Percentiles rank a stretch among this genome's conserved stretches.
Evolutionary conservation across 345 rosid species (phyloP).

Genomic region (Atalantia buxifolia): DNA sequence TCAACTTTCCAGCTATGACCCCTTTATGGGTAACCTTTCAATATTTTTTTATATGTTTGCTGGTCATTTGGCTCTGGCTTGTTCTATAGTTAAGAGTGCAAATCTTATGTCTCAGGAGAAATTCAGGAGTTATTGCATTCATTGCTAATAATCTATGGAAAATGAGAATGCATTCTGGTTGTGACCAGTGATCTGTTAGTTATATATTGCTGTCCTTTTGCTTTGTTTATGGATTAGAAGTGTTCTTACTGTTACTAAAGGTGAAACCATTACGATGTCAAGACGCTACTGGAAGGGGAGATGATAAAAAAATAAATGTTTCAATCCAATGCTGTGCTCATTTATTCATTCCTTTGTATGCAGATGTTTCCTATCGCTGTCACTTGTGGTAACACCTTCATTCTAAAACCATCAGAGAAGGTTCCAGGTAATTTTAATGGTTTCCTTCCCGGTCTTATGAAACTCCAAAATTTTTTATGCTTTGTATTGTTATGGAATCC

Average conservation of each 20-base stretch:
- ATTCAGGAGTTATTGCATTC: background rate
- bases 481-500: background rate
- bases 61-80: background rate
- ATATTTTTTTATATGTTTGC: background rate
- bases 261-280: background rate
- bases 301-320: background rate
- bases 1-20: conserved; percentile 99
- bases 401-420: conserved; percentile 95
- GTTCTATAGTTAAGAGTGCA: background rate
- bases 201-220: background rate
- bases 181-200: background rate
- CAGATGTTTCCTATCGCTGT: conserved; percentile 98
- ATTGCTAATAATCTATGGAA: background rate
- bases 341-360: conserved; percentile 17
- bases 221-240: background rate
- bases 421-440: conserved; percentile 65
- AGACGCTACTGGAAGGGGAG: background rate
- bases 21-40: conserved; percentile 80
- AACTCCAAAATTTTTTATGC: background rate
- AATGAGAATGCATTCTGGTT: background rate
- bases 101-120: background rate
- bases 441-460: background rate
- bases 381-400: conserved; percentile 90
- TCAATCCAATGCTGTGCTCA: background rate
- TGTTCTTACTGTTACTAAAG: background rate